Evolutionary conservation across 805 yeast species (phyloP).

Genomic region (Zygosaccharomyces pseudorouxii): DNA sequence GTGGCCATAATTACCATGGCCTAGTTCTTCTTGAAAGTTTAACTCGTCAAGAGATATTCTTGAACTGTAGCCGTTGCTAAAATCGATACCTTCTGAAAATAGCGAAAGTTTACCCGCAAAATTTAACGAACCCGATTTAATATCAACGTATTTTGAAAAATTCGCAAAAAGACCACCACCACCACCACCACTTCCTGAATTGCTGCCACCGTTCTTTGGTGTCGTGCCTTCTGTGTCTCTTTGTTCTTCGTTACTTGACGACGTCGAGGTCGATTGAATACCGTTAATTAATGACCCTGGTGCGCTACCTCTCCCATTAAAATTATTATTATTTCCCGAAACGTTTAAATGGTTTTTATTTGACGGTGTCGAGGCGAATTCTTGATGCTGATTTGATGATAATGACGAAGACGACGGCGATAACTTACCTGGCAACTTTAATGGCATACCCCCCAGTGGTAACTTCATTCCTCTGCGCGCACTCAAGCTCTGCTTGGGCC

Average conservation of each 20-base stretch:
- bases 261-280: conserved; percentile 34
- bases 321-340: conserved; percentile 10
- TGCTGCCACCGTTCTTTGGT: conserved; percentile 17
- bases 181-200: conserved; percentile 27
- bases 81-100: conserved; percentile 88
- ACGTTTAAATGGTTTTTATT: conserved; percentile 16
- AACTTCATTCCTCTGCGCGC: conserved; percentile 80
- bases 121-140: conserved; percentile 85
- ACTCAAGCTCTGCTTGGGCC: conserved; percentile 82
- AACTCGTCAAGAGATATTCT: conserved; percentile 80
- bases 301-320: conserved; percentile 25
- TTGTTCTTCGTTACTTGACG: conserved; percentile 26
- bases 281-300: conserved; percentile 31
- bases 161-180: conserved; percentile 65
- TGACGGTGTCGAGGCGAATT: conserved; percentile 29
- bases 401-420: conserved; percentile 12
- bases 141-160: conserved; percentile 83
- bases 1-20: conserved; percentile 95
- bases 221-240: conserved; percentile 30
- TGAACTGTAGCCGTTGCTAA: conserved; percentile 82
- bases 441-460: conserved; percentile 38
- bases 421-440: conserved; percentile 23
- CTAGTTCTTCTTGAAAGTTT: conserved; percentile 79
- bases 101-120: conserved; percentile 92
- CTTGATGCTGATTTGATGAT: conserved; percentile 24